phyloP scores from a whole-genome alignment of 179 eudicot genomes.

The Silene coronaria region DNA sequence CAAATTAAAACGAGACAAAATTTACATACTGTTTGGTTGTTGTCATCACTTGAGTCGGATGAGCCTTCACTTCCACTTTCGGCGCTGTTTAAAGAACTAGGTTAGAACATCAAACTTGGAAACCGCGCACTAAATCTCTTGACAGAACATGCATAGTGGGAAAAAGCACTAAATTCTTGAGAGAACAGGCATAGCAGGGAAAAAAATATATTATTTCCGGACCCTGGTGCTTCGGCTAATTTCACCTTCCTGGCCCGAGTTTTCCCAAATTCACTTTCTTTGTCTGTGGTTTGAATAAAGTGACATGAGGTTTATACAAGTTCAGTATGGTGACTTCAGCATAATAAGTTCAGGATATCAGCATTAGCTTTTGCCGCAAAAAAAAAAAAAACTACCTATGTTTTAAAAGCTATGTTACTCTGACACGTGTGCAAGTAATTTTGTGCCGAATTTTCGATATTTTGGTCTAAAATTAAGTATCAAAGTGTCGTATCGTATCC shows the following conservation, averaged over 20 bases:
- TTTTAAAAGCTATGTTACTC: too few relatives aligned
- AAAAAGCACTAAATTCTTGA: not conserved
- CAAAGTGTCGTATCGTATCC: too few relatives aligned
- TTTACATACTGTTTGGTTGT: conserved; percentile 39
- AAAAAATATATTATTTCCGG: too few relatives aligned
- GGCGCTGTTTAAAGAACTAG: conserved; percentile 36
- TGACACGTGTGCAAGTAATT: too few relatives aligned
- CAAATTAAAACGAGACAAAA: not conserved
- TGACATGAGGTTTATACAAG: not conserved
- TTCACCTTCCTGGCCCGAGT: not conserved
- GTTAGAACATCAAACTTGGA: not conserved
- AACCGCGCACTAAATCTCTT: not conserved
- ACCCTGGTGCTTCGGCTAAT: not conserved
- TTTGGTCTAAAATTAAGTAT: too few relatives aligned
- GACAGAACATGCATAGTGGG: too few relatives aligned
- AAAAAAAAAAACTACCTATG: too few relatives aligned
- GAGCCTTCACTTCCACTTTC: conserved; percentile 92
- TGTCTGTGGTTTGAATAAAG: not conserved
- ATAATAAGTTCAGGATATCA: too few relatives aligned
- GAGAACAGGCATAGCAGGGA: too few relatives aligned
- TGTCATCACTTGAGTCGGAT: conserved; percentile 82
- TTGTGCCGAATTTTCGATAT: too few relatives aligned
- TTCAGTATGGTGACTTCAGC: too few relatives aligned
- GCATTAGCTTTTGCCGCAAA: too few relatives aligned
- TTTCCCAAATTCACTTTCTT: not conserved